phyloP scores from a whole-genome alignment of 1,284 basidiomycete genomes.

The Ustilago tritici region DNA sequence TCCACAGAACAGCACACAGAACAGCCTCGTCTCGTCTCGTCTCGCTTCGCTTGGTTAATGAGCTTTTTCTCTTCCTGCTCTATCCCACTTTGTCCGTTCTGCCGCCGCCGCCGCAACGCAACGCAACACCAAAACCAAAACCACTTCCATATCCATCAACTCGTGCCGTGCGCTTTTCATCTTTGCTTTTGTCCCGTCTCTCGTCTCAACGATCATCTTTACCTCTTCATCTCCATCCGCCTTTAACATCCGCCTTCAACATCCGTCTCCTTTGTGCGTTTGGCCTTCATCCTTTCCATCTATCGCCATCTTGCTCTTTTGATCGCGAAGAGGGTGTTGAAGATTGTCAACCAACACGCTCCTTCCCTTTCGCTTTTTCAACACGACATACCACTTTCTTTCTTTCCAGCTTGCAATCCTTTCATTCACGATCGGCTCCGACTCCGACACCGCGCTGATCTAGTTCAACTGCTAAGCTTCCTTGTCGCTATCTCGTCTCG shows the following conservation, averaged over 20 bases:
- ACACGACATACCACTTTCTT: neutral
- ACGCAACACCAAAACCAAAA: neutral
- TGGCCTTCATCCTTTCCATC: neutral
- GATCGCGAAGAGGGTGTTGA: slow-evolving; percentile 14
- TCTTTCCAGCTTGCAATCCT: neutral
- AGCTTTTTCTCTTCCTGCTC: neutral
- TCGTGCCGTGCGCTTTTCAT: neutral
- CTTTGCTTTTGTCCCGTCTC: neutral
- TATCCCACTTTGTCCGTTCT: neutral
- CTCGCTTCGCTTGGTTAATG: neutral
- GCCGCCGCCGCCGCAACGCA: neutral
- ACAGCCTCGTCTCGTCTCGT: neutral
- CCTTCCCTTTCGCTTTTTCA: neutral
- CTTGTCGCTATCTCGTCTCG: neutral
- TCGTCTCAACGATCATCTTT: neutral
- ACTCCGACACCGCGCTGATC: neutral
- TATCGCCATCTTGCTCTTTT: slow-evolving; percentile 4
- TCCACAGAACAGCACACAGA: neutral
- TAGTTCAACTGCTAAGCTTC: neutral
- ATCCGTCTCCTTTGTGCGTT: neutral
- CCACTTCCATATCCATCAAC: neutral
- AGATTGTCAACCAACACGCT: slow-evolving; percentile 10
- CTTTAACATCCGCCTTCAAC: no score
- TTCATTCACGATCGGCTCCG: neutral
- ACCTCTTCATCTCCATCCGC: neutral